Conservation (phyloP, 257 asterid genomes). For the Solanum phureja region DNA sequence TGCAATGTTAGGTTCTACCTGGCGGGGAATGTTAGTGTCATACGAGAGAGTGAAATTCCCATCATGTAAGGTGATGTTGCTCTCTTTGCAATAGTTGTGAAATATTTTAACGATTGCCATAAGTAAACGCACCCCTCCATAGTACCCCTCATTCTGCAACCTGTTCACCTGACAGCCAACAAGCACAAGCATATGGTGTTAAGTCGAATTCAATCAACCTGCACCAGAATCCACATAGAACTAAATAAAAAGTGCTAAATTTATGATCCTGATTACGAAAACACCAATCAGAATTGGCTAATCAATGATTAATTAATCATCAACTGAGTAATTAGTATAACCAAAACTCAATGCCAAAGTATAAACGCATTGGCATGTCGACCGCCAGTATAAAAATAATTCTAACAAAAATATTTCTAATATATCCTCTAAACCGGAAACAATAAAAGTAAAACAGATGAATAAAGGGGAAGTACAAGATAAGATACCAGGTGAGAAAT, state of each 20-base stretch:
- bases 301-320: not conserved
- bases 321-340: not conserved
- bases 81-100: conserved; percentile 51
- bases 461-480: not conserved
- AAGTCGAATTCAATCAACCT: not conserved
- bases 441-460: not conserved
- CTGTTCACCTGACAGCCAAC: conserved; percentile 50
- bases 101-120: conserved; percentile 78
- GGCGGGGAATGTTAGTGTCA: conserved; percentile 91
- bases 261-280: not conserved
- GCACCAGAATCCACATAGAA: not conserved
- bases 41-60: conserved; percentile 14
- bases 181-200: not conserved
- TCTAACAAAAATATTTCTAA: not conserved
- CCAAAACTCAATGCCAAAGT: not conserved
- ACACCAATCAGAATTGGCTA: not conserved
- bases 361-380: not conserved
- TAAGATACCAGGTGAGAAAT: conserved; percentile 51
- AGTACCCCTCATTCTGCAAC: conserved; percentile 74
- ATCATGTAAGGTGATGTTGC: conserved; percentile 35
- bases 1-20: conserved; percentile 31
- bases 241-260: not conserved
- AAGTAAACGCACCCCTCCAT: conserved; percentile 89
- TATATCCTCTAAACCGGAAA: not conserved
- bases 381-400: not conserved